A percentile compares a stretch with the other conserved stretches of the same genome.
Conservation (phyloP, 2,329 filamentous ascomycete species). For the Exophiala xenobiotica region DNA sequence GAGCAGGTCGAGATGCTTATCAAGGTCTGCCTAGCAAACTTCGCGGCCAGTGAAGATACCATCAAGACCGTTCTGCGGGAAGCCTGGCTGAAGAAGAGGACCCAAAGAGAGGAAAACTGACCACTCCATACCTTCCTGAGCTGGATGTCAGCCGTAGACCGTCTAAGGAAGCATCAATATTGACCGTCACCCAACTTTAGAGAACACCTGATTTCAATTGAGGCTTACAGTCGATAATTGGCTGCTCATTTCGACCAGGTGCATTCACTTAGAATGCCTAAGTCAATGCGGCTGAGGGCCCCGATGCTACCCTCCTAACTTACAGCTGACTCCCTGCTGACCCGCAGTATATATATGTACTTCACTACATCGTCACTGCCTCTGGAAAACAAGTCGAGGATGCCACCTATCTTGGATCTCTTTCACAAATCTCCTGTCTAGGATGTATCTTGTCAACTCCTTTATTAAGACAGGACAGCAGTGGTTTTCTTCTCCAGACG, state of each 20-base stretch:
- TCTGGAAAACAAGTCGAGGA: too few species aligned
- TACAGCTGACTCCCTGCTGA: neutral
- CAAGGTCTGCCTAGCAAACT: conserved; percentile 17
- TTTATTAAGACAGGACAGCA: neutral
- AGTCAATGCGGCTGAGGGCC: neutral
- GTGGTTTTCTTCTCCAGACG: neutral
- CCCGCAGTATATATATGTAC: neutral
- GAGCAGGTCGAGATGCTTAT: conserved; percentile 22
- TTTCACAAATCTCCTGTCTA: neutral
- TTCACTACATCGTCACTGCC: neutral
- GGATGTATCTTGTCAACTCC: neutral
- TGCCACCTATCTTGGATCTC: too few species aligned
- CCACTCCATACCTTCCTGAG: neutral
- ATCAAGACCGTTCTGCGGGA: conserved; percentile 17
- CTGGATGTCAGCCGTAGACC: neutral
- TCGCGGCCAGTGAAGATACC: conserved; percentile 10
- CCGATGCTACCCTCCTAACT: neutral
- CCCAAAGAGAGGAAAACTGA: conserved; percentile 1
- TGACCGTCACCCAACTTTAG: neutral
- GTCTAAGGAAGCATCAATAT: neutral
- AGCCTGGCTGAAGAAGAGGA: conserved; percentile 16
- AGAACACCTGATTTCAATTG: neutral
- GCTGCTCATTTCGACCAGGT: neutral
- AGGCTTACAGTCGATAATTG: neutral
- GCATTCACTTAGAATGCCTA: neutral